Conservation (phyloP, 768 basidiomycete species). For the Pisolithus sp. region DNA sequence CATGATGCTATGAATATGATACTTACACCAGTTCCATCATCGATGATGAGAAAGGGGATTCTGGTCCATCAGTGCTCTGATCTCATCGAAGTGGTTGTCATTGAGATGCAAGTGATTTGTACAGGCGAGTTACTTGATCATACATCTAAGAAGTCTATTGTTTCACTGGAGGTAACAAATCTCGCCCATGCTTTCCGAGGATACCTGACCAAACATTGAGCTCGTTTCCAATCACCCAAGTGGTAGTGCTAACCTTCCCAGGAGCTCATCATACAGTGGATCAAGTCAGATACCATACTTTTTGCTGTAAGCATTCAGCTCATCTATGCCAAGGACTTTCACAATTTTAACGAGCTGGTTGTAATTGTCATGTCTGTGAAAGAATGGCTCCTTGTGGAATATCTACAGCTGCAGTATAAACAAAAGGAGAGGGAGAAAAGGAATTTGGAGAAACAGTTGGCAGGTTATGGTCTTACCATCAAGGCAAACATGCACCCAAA, state of each 20-base stretch:
- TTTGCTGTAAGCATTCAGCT: slow-evolving; percentile 85
- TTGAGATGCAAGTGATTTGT: not conserved
- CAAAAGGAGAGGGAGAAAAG: not conserved
- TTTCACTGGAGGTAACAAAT: slow-evolving; percentile 95
- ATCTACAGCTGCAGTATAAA: slow-evolving; percentile 47
- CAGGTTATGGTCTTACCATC: slow-evolving; percentile 60
- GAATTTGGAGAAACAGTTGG: not conserved
- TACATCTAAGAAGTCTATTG: slow-evolving; percentile 89
- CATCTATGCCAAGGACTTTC: slow-evolving; percentile 95
- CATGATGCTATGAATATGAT: not conserved
- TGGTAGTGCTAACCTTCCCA: slow-evolving; percentile 57
- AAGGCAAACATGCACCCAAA: slow-evolving; percentile 98
- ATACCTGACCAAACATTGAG: slow-evolving; percentile 45
- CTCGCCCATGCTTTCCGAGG: slow-evolving; percentile 92
- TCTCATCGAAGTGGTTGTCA: not conserved
- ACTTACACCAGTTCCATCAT: too few species aligned
- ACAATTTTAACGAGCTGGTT: slow-evolving; percentile 98
- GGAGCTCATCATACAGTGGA: slow-evolving; percentile 91
- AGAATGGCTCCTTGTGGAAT: slow-evolving; percentile 98
- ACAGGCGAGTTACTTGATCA: not conserved
- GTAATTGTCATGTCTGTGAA: slow-evolving; percentile 98
- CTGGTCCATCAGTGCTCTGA: slow-evolving; percentile 20
- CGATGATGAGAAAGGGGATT: slow-evolving; percentile 61
- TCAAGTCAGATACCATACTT: too few species aligned
- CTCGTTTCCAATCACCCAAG: slow-evolving; percentile 2